Evolutionary conservation across 352 stramenopile species (phyloP).

Genomic region (Stephanocyclus meneghinianus): DNA sequence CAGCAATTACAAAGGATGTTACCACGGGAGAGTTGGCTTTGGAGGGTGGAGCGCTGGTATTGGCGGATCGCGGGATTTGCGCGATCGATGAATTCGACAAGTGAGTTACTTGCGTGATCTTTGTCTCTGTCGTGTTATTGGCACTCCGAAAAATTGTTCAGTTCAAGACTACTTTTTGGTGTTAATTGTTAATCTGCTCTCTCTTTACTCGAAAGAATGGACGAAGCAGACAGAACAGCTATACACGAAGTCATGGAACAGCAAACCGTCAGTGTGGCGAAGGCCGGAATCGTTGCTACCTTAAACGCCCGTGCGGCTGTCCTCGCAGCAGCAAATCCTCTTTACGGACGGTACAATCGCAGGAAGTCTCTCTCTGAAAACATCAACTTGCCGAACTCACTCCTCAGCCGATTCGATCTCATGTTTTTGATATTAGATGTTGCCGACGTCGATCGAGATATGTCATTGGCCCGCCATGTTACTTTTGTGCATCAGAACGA

Average conservation of each 20-base stretch:
- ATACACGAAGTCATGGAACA: constrained; percentile 99
- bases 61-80: constrained; percentile 98
- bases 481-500: constrained; percentile 83
- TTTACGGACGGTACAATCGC: constrained; percentile 88
- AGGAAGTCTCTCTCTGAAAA: constrained; percentile 89
- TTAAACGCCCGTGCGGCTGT: constrained; percentile 90
- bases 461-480: constrained; percentile 79
- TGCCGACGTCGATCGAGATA: constrained; percentile 86
- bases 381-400: constrained; percentile 98
- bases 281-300: constrained; percentile 98
- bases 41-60: constrained; percentile 94
- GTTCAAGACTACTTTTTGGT: background rate
- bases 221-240: constrained; percentile 95
- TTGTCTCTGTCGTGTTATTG: constrained; percentile 2
- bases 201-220: constrained; percentile 89
- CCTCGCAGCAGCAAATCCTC: constrained; percentile 89
- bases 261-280: constrained; percentile 98
- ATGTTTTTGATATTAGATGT: constrained; percentile 98
- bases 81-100: constrained; percentile 97
- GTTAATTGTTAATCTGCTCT: background rate
- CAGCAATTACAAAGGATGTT: constrained; percentile 93
- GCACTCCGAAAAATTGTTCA: background rate
- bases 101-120: constrained; percentile 25
- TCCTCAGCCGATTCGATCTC: constrained; percentile 98
- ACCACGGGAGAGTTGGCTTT: constrained; percentile 92